Evolutionary conservation across 2,329 filamentous ascomycete species (phyloP), one percentile per base, ranked within the genome.

Genomic region (Sclerotinia borealis): DNA sequence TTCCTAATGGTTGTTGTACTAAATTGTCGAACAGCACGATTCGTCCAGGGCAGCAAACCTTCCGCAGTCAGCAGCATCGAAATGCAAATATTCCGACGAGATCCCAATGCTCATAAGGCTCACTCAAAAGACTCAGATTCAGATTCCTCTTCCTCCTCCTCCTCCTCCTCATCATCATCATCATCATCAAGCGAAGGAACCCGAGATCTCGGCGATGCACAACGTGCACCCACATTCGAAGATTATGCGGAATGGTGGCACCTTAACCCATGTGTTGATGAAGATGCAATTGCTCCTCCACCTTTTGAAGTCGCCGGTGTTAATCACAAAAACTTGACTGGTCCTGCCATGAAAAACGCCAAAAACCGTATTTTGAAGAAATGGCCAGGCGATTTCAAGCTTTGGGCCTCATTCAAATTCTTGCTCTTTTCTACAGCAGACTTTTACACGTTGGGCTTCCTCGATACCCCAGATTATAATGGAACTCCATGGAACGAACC

Each of bases 231-330:
- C 9, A 65, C 62, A 1, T 69, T 64, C 22, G 58, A 68, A n/a
- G 59, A 67, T 1, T 55, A 66, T 50, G 19, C 41, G 7, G 49
- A 63, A 10, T 72, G 70, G 70, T 62, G 64, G 31, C 63, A 68
- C 25, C 52, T 64, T 1, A 67, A 69, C 31, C 29, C 34, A 19
- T 58, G 60, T 37, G 39, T 68, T 25, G 36, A 47, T 5, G 41
- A 45, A 25, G 54, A 65, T 7, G 59, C 39, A 15, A 17, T 29
- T 15, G 47, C 58, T 27, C 41, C 56, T 13, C 65, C 68, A 37
- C 56, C 69, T 7, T 72, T 69, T 34, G 66, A 70, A 51, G 54
- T 72, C 25, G 52, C 49, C 5, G 65, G 69, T 8, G 37, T 66
- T 15, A 61, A 64, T 27, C 54, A 59, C n/a, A 62, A 47, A 7